Evolutionary conservation across 768 basidiomycete species (phyloP), one percentile per base, ranked within the genome.

Genomic region (Pilatotrama ljubarskyi): DNA sequence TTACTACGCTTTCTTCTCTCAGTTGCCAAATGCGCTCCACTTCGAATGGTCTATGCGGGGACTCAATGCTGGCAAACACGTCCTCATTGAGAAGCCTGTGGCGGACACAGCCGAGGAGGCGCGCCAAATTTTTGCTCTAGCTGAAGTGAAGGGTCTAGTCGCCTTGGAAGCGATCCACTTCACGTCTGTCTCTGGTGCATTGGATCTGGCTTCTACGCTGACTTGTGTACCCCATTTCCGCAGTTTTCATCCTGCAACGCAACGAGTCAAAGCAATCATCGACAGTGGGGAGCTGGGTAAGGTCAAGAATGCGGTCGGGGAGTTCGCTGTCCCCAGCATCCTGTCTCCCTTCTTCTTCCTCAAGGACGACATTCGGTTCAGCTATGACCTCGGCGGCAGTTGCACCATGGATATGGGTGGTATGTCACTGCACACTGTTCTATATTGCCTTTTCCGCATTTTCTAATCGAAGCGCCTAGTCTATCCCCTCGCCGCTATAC

Each of bases 181-280:
- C 46, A 43, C 37, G 65, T 66, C 1, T 14, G 59, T 40, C 29
- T n/a, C n/a, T n/a, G n/a, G 22, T 35, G 9, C 26, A 49, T 54
- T 50, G 32, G n/a, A n/a, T n/a, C n/a, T n/a, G n/a, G n/a, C n/a
- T n/a, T n/a, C n/a, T n/a, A n/a, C n/a, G n/a, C n/a, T n/a, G n/a
- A n/a, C n/a, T n/a, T n/a, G n/a, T n/a, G n/a, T n/a, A n/a, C n/a
- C n/a, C 29, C 25, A 29, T 29, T 29, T 32, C 29, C 35, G 5
- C 43, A 85, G 85, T 18, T 87, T 86, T 70, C 87, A 88, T 61
- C 86, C 87, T 17, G 82, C 84, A 0, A 69, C 79, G 17, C 82
- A 81, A 38, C 76, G 80, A 10, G 76, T 80, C 58, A 81, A 81
- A 53, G 78, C 73, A n/a, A 83, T 88, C 42, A 46, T 87, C 1